Evolutionary conservation across 352 stramenopile species (phyloP), one percentile per base, ranked within the genome.

Genomic region (Phytophthora tubulina): DNA sequence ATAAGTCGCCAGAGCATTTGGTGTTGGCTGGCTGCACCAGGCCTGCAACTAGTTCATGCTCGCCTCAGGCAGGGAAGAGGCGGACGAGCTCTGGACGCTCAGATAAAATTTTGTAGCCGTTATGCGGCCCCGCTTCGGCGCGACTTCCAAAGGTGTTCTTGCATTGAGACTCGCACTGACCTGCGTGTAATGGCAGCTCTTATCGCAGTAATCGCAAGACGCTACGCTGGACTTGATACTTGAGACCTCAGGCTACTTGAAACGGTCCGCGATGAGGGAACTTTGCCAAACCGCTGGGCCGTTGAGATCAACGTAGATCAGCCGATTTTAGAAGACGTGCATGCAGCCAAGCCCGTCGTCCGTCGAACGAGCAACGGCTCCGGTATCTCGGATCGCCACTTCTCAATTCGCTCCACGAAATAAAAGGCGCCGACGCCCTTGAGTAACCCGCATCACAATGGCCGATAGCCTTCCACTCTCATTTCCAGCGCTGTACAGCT

Each of bases 401-500:
- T 68, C 70, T 62, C 63, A 76, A 72, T 59, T 70, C 66, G 58
- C 52, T 13, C 32, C 9, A 39, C 44, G 21, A 63, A 67, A 65
- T 61, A 44, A 14, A 45, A 35, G 56, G 48, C 53, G n/a, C 49
- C 38, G 21, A 39, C 11, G 7, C 10, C 27, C 15, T 50, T 8
- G 36, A 44, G 30, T 48, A 11, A 51, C 17, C 32, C 68, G 48
- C 21, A 27, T 27, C 21, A 27, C 21, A 59, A 91, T 89, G 76
- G 73, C 83, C 39, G 72, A 69, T 64, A 76, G 64, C 11, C 74
- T 79, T 54, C 69, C 74, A 42, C 85, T 84, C 44, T 76, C 81
- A 35, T 89, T 83, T 60, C 70, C 79, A 27, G 78, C 85, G 52
- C 60, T 86, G 10, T 82, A 83, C 38, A 74, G 49, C 6, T 80